Conservation (phyloP, 208 protist species). For the Leishmania mexicana region DNA sequence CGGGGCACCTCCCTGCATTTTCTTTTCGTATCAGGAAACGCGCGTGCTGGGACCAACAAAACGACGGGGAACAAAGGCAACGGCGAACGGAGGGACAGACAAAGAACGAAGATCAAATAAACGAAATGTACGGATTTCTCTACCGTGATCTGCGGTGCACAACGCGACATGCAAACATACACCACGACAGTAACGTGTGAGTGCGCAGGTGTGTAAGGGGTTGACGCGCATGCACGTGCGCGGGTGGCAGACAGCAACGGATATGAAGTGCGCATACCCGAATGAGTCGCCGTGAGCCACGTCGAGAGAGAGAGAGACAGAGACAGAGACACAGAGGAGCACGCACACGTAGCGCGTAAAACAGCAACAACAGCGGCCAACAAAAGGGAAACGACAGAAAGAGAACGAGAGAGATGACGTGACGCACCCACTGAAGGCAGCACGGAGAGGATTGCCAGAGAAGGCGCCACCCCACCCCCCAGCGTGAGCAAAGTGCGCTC, state of each 20-base stretch:
- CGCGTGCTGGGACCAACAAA: not conserved
- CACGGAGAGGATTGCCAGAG: not conserved
- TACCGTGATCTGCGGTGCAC: conserved; percentile 2
- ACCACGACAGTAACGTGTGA: not conserved
- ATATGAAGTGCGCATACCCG: not conserved
- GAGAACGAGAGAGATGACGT: not conserved
- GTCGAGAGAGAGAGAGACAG: not conserved
- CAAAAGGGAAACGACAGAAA: not conserved
- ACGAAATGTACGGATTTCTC: conserved; percentile 7
- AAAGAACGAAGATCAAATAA: conserved; percentile 20
- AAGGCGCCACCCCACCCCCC: too few relatives aligned
- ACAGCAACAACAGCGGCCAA: not conserved
- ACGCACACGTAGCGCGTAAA: not conserved
- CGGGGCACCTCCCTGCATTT: conserved; percentile 36
- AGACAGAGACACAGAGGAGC: not conserved
- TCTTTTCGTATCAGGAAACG: not conserved
- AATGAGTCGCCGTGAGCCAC: not conserved
- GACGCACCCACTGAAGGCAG: not conserved
- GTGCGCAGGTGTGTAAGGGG: not conserved
- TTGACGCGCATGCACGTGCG: not conserved
- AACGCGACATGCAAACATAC: not conserved
- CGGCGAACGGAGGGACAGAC: not conserved
- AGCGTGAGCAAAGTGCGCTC: not conserved
- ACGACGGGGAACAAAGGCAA: not conserved
- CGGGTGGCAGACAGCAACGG: not conserved